Evolutionary conservation across 75 land plant species (phyloP).

Genomic region (Larix kaempferi): DNA sequence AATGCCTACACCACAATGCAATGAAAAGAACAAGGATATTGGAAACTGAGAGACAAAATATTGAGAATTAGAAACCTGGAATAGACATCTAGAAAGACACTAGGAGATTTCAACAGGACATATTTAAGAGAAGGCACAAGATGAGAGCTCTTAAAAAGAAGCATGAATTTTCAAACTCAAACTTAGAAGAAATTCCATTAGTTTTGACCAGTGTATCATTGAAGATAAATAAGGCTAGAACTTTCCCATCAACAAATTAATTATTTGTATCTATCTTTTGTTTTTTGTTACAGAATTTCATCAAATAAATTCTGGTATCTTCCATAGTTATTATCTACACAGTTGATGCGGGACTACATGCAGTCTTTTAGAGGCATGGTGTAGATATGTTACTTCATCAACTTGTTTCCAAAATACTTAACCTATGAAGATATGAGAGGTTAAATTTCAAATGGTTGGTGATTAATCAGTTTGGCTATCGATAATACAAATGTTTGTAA

Average conservation of each 20-base stretch:
- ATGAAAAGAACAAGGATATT: conserved; percentile 40
- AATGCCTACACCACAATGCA: conserved; percentile 19
- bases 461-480: too few relatives aligned
- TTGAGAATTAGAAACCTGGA: conserved; percentile 41
- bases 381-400: too few relatives aligned
- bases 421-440: too few relatives aligned
- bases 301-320: too few relatives aligned
- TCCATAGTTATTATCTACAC: too few relatives aligned
- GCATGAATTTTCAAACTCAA: not conserved
- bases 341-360: too few relatives aligned
- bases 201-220: conserved; percentile 1
- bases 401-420: too few relatives aligned
- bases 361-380: too few relatives aligned
- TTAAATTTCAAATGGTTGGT: too few relatives aligned
- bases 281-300: not conserved
- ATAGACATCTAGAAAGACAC: conserved; percentile 38
- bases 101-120: conserved; percentile 47
- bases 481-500: too few relatives aligned
- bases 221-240: conserved; percentile 1
- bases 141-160: conserved; percentile 17
- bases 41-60: conserved; percentile 39
- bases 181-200: not conserved
- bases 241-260: not conserved
- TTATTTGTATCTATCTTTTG: conserved; percentile 1
- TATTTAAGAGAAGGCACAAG: conserved; percentile 38